Base-by-base conservation (phyloP, 257 asterid genomes). In the Ocimum tenuiflorum region DNA sequence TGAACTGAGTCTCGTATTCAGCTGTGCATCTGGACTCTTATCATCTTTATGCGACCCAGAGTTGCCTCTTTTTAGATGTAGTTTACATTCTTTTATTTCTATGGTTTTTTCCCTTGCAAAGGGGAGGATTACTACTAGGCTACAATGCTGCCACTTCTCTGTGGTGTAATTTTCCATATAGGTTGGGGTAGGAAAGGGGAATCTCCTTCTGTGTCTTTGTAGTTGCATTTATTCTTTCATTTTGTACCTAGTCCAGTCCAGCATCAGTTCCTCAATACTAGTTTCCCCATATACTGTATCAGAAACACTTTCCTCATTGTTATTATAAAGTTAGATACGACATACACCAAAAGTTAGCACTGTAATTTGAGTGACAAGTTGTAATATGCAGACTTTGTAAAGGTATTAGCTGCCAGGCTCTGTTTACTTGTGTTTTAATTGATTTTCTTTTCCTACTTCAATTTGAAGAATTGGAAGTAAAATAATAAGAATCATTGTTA, bases 1-100 rank as follows among this genome's bases (percentile, higher is more conserved):
- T n/a, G n/a, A n/a, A n/a, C n/a, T n/a, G n/a, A n/a, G n/a, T n/a
- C 45, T 70, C 45, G 4, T 61, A 51, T 56, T 36, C 64, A 54
- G 38, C 43, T 9, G 0, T 20, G 61, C 41, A 29, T 45, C 41
- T 61, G 24, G 12, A 23, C 64, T 67, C 38, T 31, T 5, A n/a
- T 15, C 9, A 60, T 33, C n/a, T 24, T 35, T 51, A 46, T 33
- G 59, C 42, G 10, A n/a, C 5, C 14, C 59, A 8, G 8, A n/a
- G 43, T 8, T 38, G 19, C 63, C n/a, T 55, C 27, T 45, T 57
- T 55, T 19, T 64, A 38, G 46, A 22, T 43, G 27, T 14, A 29
- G 11, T 20, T 59, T 24, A 42, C 38, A 36, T 36, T 7, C 11
- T 7, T 31, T 31, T 3, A 31, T 2, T 31, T 31, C 36, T 31